Percentiles rank a stretch among this genome's conserved stretches.
These are phyloP conservation scores for Amanita pallidorosea DNA, from an alignment of 768 basidiomycete species.

Conservation along the genomic window DNA sequence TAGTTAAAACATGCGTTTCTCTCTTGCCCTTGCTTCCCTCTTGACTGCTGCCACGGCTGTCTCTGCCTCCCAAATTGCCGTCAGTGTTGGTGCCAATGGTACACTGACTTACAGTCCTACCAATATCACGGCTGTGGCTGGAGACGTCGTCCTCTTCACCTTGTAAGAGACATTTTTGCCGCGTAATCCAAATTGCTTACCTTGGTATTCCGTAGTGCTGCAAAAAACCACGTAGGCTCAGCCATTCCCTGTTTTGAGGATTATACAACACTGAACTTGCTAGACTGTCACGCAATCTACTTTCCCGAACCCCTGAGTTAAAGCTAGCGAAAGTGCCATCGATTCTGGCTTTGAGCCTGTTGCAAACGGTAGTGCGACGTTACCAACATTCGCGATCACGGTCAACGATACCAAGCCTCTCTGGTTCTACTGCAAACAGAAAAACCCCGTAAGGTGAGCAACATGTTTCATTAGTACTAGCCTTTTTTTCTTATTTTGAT, in stretches of 20 bases:
- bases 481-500: not conserved
- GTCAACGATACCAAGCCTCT: slow-evolving; percentile 32
- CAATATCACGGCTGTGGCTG: slow-evolving; percentile 26
- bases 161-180: slow-evolving; percentile 27
- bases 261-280: not conserved
- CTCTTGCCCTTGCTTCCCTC: slow-evolving; percentile 30
- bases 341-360: slow-evolving; percentile 43
- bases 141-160: slow-evolving; percentile 42
- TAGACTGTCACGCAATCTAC: slow-evolving; percentile 54
- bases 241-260: not conserved
- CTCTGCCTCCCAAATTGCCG: slow-evolving; percentile 22
- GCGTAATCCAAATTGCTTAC: not conserved
- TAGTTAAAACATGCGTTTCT: slow-evolving; percentile 39
- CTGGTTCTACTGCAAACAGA: slow-evolving; percentile 57
- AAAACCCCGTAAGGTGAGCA: slow-evolving; percentile 13
- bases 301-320: slow-evolving; percentile 41
- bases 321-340: slow-evolving; percentile 27
- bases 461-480: not conserved
- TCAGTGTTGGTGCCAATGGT: slow-evolving; percentile 33
- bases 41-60: slow-evolving; percentile 24
- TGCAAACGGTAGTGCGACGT: slow-evolving; percentile 18
- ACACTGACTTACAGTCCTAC: slow-evolving; percentile 28
- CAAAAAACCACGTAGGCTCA: slow-evolving; percentile 7
- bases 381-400: slow-evolving; percentile 32
- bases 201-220: not conserved